Evolutionary conservation across 352 stramenopile species (phyloP).

Genomic region (Phytophthora nicotianae): DNA sequence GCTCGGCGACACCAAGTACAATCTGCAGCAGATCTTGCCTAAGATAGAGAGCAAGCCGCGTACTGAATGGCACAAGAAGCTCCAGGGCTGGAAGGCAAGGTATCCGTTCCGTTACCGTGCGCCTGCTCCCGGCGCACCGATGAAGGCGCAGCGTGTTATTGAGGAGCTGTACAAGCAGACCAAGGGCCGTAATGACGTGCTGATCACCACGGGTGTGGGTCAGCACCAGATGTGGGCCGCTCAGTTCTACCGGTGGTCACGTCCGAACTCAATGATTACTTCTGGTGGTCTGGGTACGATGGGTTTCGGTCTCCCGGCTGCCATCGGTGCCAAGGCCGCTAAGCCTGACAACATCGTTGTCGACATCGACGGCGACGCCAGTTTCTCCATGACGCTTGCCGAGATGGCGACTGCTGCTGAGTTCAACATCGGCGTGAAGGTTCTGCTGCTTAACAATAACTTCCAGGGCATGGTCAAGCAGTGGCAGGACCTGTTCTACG

Average conservation of each 20-base stretch:
- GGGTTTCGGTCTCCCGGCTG: conserved; percentile 93
- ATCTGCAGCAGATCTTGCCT: conserved; percentile 90
- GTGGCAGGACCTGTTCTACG: conserved; percentile 97
- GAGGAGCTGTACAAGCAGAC: conserved; percentile 94
- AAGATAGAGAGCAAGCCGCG: conserved; percentile 83
- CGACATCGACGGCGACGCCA: conserved; percentile 95
- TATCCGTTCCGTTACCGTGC: conserved; percentile 94
- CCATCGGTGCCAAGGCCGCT: conserved; percentile 94
- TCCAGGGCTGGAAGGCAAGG: conserved; percentile 90
- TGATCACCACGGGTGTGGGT: conserved; percentile 95
- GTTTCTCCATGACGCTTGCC: conserved; percentile 97
- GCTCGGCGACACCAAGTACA: conserved; percentile 90
- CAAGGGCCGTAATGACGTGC: conserved; percentile 90
- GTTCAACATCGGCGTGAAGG: conserved; percentile 94
- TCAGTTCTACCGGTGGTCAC: conserved; percentile 96
- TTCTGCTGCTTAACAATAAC: conserved; percentile 97
- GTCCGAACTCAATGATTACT: conserved; percentile 93
- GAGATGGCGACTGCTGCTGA: conserved; percentile 96
- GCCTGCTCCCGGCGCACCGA: conserved; percentile 62
- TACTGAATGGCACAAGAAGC: conserved; percentile 92
- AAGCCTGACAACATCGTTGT: conserved; percentile 87
- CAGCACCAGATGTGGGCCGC: conserved; percentile 98
- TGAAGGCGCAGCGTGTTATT: conserved; percentile 95
- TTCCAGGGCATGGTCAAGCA: conserved; percentile 98
- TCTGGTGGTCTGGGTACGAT: conserved; percentile 95